phyloP scores from a whole-genome alignment of 2,329 filamentous ascomycete genomes.

The Sclerotinia minor region DNA sequence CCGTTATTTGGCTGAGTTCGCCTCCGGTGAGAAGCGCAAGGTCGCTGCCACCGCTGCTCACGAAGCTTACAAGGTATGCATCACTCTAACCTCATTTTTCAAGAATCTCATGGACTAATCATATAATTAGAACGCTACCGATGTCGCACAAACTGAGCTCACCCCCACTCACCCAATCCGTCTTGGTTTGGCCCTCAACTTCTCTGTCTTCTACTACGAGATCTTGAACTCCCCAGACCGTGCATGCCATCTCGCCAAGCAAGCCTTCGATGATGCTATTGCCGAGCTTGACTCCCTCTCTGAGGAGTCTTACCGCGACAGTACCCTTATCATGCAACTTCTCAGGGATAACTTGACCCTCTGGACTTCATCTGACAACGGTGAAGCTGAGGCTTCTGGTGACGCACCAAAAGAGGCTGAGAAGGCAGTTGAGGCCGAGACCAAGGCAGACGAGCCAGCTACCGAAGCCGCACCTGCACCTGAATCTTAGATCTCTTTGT shows the following conservation, averaged over 20 bases:
- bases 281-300: slow-evolving; percentile 95
- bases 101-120: slow-evolving; percentile 19
- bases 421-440: slow-evolving; percentile 51
- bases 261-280: slow-evolving; percentile 98
- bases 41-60: slow-evolving; percentile 80
- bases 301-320: slow-evolving; percentile 98
- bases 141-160: slow-evolving; percentile 96
- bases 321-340: slow-evolving; percentile 98
- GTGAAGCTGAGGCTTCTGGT: slow-evolving; percentile 68
- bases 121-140: slow-evolving; percentile 77
- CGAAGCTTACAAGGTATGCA: slow-evolving; percentile 91
- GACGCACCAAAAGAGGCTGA: slow-evolving; percentile 63
- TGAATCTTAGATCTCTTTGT: slow-evolving; percentile 52
- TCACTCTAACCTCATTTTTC: slow-evolving; percentile 26
- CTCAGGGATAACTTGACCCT: slow-evolving; percentile 97
- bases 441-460: slow-evolving; percentile 44
- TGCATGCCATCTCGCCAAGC: slow-evolving; percentile 97
- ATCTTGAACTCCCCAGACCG: slow-evolving; percentile 97
- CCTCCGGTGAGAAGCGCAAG: slow-evolving; percentile 90
- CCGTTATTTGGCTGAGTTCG: slow-evolving; percentile 92
- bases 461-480: slow-evolving; percentile 46
- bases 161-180: slow-evolving; percentile 98
- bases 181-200: slow-evolving; percentile 95
- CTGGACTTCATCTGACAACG: slow-evolving; percentile 92
- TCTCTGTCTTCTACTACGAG: slow-evolving; percentile 99